A percentile compares a stretch with the other conserved stretches of the same genome.
Evolutionary conservation across 2,329 filamentous ascomycete species (phyloP).

Genomic region (Pleoardoris graminearum): DNA sequence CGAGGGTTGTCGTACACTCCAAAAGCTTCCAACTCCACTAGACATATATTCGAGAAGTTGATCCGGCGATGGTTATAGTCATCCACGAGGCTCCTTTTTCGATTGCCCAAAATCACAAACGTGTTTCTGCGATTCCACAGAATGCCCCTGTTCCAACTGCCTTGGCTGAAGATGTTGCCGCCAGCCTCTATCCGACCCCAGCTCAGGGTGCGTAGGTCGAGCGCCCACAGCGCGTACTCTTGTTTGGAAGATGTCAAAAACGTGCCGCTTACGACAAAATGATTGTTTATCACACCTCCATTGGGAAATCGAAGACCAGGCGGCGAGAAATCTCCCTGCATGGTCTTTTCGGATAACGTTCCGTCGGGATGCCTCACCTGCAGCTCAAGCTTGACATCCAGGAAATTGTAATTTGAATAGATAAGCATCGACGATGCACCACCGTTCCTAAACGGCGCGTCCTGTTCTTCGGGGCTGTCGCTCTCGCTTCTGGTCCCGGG

Average conservation of each 20-base stretch:
- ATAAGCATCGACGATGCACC: slow-evolving; percentile 77
- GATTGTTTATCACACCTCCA: slow-evolving; percentile 90
- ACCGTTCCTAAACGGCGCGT: slow-evolving; percentile 37
- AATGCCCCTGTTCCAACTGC: slow-evolving; percentile 95
- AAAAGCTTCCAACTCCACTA: slow-evolving; percentile 96
- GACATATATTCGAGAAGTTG: slow-evolving; percentile 95
- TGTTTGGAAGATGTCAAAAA: slow-evolving; percentile 98
- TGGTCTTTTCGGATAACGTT: slow-evolving; percentile 79
- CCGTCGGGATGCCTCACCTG: slow-evolving; percentile 87
- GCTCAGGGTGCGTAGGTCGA: slow-evolving; percentile 83
- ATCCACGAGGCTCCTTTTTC: slow-evolving; percentile 90
- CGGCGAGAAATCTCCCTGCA: slow-evolving; percentile 84
- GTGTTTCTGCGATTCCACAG: slow-evolving; percentile 92
- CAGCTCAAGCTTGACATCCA: slow-evolving; percentile 94
- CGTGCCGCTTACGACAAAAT: slow-evolving; percentile 96
- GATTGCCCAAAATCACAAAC: slow-evolving; percentile 92
- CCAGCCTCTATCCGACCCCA: slow-evolving; percentile 97
- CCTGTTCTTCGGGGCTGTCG: slow-evolving; percentile 39
- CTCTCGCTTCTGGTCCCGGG: slow-evolving; percentile 46
- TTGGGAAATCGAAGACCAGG: slow-evolving; percentile 95
- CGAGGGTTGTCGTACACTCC: slow-evolving; percentile 96
- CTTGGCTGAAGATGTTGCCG: slow-evolving; percentile 88
- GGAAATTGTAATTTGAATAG: slow-evolving; percentile 98
- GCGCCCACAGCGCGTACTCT: slow-evolving; percentile 94
- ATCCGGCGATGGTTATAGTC: slow-evolving; percentile 98